Base-by-base conservation (phyloP, 2,329 filamentous ascomycete genomes). In the Pseudogymnoascus sp. region DNA sequence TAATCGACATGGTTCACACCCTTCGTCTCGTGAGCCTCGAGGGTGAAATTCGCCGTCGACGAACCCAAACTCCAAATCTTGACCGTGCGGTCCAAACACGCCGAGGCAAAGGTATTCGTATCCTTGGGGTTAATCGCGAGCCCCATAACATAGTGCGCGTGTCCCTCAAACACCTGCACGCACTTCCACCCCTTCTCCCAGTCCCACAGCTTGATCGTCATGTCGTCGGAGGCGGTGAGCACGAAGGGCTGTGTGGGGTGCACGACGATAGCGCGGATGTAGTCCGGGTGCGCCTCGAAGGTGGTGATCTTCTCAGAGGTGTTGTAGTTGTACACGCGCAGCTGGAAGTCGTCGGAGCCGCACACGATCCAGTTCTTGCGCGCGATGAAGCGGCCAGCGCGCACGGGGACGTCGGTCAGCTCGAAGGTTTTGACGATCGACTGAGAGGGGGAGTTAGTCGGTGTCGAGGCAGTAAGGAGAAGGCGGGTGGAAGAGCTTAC, bases 121-220 rank as follows among this genome's bases (percentile, higher is more conserved):
- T 96, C 91, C 77, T 99, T 99, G 58, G 94, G 94, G 75, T 99
- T 99, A 74, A 97, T 96, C 59, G 93, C 88, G 66, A 97, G 80
- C 28, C 91, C 91, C 93, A 97, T 97, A 65, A 96, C 93, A 77
- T 96, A 96, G 78, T 96, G 94, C 68, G 87, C 89, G 73, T 99
- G 95, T 30, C 94, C 94, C 74, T 97, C 93, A 71, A 97, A 99
- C 47, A 96, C 85, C 75, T 96, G 91, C 33, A 97, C 90, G 72
- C 93, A 97, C 75, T 97, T 96, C 94, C 94, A 99, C 68, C 86
- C 86, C 75, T 94, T 95, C 70, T 99, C 94, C 94, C 94, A 99
- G 74, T 99, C 92, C 92, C 94, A 99, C 58, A 97, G 82, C 81
- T 94, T 96, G 73, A 97, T 96, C 62, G 91, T 96, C 91, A 96